A percentile compares a stretch with the other conserved stretches of the same genome.
phyloP scores from a whole-genome alignment of 768 basidiomycete species.

The Candolleomyces eurysporus region DNA sequence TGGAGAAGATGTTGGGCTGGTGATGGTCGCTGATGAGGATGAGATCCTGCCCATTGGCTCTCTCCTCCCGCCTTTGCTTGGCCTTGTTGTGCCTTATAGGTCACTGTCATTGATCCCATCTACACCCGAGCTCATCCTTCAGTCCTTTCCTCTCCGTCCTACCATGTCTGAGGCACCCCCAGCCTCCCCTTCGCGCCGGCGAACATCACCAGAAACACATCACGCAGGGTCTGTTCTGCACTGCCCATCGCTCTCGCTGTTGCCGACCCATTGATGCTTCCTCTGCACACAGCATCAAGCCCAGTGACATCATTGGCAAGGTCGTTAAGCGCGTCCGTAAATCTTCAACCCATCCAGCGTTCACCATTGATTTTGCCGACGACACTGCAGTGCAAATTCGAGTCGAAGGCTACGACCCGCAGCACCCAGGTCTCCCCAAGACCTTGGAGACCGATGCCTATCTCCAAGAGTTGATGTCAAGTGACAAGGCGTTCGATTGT shows the following conservation, averaged over 20 bases:
- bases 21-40: not conserved
- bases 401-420: slow-evolving; percentile 64
- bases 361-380: slow-evolving; percentile 49
- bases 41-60: not conserved
- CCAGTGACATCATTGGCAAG: slow-evolving; percentile 43
- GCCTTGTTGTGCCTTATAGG: slow-evolving; percentile 9
- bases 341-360: slow-evolving; percentile 42
- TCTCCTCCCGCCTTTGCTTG: slow-evolving; percentile 5
- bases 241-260: slow-evolving; percentile 1
- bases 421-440: slow-evolving; percentile 56
- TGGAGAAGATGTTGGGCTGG: not conserved
- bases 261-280: not conserved
- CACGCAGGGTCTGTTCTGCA: slow-evolving; percentile 24
- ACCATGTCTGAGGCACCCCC: slow-evolving; percentile 8
- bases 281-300: slow-evolving; percentile 34
- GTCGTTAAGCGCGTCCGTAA: slow-evolving; percentile 36
- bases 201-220: slow-evolving; percentile 6
- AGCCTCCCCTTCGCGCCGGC: slow-evolving; percentile 7
- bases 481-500: slow-evolving; percentile 31
- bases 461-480: slow-evolving; percentile 34
- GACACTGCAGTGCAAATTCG: slow-evolving; percentile 44
- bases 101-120: not conserved
- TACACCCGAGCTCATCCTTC: not conserved
- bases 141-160: slow-evolving; percentile 4
- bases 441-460: slow-evolving; percentile 52